Conservation (phyloP, 495 filamentous ascomycete genomes). For the Penicillium roqueforti region DNA sequence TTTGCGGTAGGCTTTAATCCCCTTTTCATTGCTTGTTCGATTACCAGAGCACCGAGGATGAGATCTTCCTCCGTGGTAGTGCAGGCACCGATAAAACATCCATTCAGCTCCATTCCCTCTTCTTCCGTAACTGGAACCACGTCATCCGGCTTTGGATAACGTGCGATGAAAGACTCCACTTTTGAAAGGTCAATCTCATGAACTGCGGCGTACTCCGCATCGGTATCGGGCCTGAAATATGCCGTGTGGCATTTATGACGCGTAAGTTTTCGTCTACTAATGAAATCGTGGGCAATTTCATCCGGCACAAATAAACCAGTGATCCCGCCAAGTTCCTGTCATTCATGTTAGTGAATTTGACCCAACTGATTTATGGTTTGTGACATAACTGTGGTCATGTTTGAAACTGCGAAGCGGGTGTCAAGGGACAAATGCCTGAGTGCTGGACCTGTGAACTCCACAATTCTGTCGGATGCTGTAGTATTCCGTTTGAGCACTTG, state of each 20-base stretch:
- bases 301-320: conserved; percentile 42
- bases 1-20: conserved; percentile 23
- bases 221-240: conserved; percentile 40
- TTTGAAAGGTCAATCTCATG: conserved; percentile 36
- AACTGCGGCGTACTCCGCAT: conserved; percentile 31
- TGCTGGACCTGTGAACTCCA: conserved; percentile 43
- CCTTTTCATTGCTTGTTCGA: conserved; percentile 33
- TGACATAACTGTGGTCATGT: conserved; percentile 41
- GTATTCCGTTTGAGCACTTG: conserved; percentile 43
- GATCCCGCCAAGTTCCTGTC: conserved; percentile 45
- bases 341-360: not conserved
- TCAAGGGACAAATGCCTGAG: conserved; percentile 34
- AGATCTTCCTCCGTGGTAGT: conserved; percentile 48
- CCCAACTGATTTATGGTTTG: not conserved
- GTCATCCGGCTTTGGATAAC: conserved; percentile 43
- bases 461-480: conserved; percentile 40
- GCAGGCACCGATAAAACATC: conserved; percentile 49
- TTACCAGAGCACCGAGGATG: conserved; percentile 37
- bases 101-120: conserved; percentile 33
- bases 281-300: conserved; percentile 28
- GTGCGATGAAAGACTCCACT: conserved; percentile 35
- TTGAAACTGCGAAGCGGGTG: conserved; percentile 45
- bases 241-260: conserved; percentile 25
- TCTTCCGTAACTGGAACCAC: conserved; percentile 38
- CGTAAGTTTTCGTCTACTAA: conserved; percentile 27